Evolutionary conservation across 768 basidiomycete genomes (phyloP), one percentile per base, ranked within the genome.

Genomic region (Auriscalpium microsporum): DNA sequence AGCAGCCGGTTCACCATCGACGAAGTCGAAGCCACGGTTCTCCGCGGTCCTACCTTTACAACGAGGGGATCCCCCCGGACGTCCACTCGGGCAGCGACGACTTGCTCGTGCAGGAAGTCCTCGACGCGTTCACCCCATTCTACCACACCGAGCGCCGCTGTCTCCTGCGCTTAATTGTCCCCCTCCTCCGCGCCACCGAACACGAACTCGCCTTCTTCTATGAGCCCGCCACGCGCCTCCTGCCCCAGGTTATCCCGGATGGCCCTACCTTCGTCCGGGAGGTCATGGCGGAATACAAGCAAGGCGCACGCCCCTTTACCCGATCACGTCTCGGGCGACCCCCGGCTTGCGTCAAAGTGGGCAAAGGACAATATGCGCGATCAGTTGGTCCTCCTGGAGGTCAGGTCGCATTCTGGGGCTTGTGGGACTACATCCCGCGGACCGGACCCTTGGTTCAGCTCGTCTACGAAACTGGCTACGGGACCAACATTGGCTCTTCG

Each of bases 371-470:
- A 81, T 63, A 65, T 78, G 35, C 81, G 79, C 63, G 86, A 94
- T 64, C 94, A 95, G 67, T 72, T 92, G 44, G 82, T 84, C 10
- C 65, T 93, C 45, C 72, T 96, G 49, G 91, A 96, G 61, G 81
- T n/a, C n/a, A n/a, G n/a, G n/a, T 94, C 36, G 74, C 96, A 46
- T 97, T 96, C 69, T 90, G 90, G 82, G 78, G 83, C 5, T 85
- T 93, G 80, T 94, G 87, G 83, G 82, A 79, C 11, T 84, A 82
- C 55, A 79, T 81, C 10, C 69, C 84, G 0, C 85, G 88, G 62
- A 78, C 74, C 38, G 88, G 85, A 2, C 71, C 78, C 4, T 64
- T 87, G 54, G 83, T 90, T 33, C 74, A 77, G 60, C 71, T 73
- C 53, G 77, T 93, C 38, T 81, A 83, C 66, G 76, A 84, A 56